A percentile compares a stretch with the other conserved stretches of the same genome.
Conservation (phyloP, 106 monocot species). For the Acorus calamus region DNA sequence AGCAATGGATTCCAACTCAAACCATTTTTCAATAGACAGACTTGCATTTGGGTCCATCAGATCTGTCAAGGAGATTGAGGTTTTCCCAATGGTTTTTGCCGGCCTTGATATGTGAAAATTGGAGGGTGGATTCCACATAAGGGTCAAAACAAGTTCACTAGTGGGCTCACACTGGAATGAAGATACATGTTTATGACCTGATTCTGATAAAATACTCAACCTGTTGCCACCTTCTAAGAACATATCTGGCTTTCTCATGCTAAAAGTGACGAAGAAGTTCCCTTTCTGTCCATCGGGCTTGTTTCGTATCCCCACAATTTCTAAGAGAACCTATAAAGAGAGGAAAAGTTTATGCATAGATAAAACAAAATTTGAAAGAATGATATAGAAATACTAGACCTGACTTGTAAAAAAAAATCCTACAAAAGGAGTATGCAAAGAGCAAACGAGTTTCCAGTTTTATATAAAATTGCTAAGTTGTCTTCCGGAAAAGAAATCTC, state of each 20-base stretch:
- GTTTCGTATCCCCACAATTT: conserved; percentile 51
- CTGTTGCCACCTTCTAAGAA: conserved; percentile 39
- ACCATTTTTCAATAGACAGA: conserved; percentile 57
- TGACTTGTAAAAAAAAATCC: too few species aligned
- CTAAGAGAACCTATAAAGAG: conserved; percentile 51
- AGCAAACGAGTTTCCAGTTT: too few species aligned
- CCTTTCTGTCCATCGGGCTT: conserved; percentile 23
- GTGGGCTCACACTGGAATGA: conserved; percentile 72
- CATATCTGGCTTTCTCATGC: conserved; percentile 55
- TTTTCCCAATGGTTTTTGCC: conserved; percentile 49
- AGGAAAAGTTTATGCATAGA: background rate
- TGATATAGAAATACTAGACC: too few species aligned
- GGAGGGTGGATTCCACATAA: conserved; percentile 26
- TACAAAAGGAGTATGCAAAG: too few species aligned
- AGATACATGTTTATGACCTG: conserved; percentile 33
- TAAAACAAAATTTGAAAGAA: too few species aligned
- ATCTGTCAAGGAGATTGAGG: conserved; percentile 53
- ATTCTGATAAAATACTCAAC: conserved; percentile 47
- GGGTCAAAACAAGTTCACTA: conserved; percentile 49
- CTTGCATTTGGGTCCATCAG: conserved; percentile 39
- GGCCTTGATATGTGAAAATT: conserved; percentile 3
- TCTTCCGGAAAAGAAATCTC: too few species aligned
- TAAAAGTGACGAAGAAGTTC: conserved; percentile 45
- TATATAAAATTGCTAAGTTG: too few species aligned
- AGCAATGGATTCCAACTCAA: conserved; percentile 40